Percentiles rank a stretch among this genome's conserved stretches.
Evolutionary conservation across 306 rosid species (phyloP).

Genomic region (Malus sylvestris): DNA sequence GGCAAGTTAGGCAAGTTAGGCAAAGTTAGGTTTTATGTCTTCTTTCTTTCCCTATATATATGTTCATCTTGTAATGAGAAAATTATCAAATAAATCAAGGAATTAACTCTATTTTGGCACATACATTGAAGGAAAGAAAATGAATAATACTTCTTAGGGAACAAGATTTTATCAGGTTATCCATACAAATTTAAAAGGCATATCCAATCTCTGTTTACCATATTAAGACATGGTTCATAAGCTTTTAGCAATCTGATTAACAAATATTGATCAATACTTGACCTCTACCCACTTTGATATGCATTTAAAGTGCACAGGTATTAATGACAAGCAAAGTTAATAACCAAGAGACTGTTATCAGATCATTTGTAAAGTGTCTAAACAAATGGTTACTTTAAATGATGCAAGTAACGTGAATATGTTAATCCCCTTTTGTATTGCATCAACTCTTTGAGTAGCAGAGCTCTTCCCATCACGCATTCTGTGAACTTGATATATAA

Average conservation of each 20-base stretch:
- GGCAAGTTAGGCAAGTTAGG: no score
- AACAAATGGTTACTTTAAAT: slow-evolving; percentile 55
- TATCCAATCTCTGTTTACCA: not conserved
- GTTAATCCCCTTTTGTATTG: slow-evolving; percentile 73
- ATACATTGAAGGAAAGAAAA: not conserved
- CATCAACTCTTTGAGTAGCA: slow-evolving; percentile 86
- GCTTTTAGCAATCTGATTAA: not conserved
- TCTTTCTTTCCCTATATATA: no score
- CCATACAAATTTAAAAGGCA: not conserved
- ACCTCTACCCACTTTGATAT: not conserved
- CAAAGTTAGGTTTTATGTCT: no score
- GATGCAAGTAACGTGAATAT: slow-evolving; percentile 83
- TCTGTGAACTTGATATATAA: slow-evolving; percentile 64
- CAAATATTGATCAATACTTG: not conserved
- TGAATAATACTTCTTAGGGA: not conserved
- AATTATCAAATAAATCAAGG: no score
- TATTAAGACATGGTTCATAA: not conserved
- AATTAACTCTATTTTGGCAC: no score
- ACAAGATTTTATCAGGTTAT: not conserved
- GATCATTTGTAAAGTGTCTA: slow-evolving; percentile 11
- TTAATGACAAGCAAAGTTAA: not conserved
- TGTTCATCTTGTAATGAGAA: no score
- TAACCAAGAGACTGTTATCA: not conserved
- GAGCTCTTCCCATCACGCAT: slow-evolving; percentile 91
- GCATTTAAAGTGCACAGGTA: not conserved